phyloP scores from a whole-genome alignment of 345 rosid species.

The Hibiscus syriacus region DNA sequence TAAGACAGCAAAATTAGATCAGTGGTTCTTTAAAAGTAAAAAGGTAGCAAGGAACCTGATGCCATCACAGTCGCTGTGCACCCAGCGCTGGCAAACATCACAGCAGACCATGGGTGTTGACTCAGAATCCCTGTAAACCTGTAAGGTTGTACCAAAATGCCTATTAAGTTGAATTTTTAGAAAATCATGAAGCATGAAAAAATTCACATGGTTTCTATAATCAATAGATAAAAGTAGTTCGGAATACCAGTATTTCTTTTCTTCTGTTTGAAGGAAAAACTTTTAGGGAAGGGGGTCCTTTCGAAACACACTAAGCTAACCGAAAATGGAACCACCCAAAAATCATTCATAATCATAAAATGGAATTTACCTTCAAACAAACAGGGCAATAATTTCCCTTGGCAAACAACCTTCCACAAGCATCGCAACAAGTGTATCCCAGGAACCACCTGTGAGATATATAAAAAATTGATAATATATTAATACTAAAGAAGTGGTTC shows the following conservation, averaged over 20 bases:
- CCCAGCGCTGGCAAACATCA: slow-evolving; percentile 99
- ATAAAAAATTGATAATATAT: slow-evolving; percentile 6
- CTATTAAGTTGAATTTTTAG: not conserved
- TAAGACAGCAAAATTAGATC: not conserved
- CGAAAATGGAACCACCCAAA: not conserved
- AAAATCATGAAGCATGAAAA: not conserved
- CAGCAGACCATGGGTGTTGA: slow-evolving; percentile 99
- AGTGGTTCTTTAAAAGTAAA: slow-evolving; percentile 6
- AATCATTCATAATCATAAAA: not conserved
- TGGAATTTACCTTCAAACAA: slow-evolving; percentile 76
- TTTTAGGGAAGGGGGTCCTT: not conserved
- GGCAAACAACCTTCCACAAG: slow-evolving; percentile 98
- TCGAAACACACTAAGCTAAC: not conserved
- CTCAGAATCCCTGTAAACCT: slow-evolving; percentile 98
- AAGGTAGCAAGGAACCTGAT: slow-evolving; percentile 55
- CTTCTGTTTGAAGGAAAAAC: not conserved
- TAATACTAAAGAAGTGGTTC: not conserved
- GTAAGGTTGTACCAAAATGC: slow-evolving; percentile 12
- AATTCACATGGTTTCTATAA: not conserved
- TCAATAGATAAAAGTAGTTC: not conserved
- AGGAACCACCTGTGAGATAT: slow-evolving; percentile 79
- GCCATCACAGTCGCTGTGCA: slow-evolving; percentile 93
- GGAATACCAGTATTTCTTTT: not conserved
- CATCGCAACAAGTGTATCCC: slow-evolving; percentile 97
- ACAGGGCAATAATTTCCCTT: slow-evolving; percentile 98